Evolutionary conservation across 805 yeast species (phyloP), one percentile per base, ranked within the genome.

Genomic region (Ogataea wickerhamii): DNA sequence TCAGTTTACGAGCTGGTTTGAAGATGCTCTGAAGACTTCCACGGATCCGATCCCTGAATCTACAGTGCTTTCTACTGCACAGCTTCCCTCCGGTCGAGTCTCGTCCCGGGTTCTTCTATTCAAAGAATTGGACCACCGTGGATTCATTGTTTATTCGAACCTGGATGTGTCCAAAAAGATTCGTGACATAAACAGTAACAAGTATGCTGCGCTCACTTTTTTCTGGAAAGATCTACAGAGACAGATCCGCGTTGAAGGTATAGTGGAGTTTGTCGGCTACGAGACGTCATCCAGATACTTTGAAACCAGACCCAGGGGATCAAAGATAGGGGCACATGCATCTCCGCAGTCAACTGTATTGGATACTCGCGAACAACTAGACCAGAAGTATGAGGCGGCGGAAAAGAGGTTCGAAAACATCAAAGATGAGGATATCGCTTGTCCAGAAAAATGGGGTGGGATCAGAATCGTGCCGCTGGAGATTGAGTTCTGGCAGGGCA

Each of bases 361-460:
- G 25, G 52, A 57, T 11, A 18, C 34, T 19, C 70, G 96, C 46
- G 74, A 74, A 12, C 84, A 76, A 49, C 74, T 91, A 43, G 84
- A 88, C 25, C 53, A 57, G 0, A 52, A 70, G 12, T 77, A 77
- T 36, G 55, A 60, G 8, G 56, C 67, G 19, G 71, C 66, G 43
- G 80, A 70, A 39, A 64, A 71, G 38, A 71, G 78, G 56, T 87
- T 86, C 45, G 74, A 78, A 45, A 78, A 71, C 28, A 26, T 45
- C 6, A 47, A 48, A 26, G 82, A 73, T 36, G 76, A 76, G 24
- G 78, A 80, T 26, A 78, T 93, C 30, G 94, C 95, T 20, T 83
- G 95, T 47, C 98, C 98, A 12, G 89, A 85, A 24, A 82, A 68
- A 58, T 93, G 98, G 98, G 98, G 98, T 38, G 98, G 98, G 0